Evolutionary conservation across 1,284 basidiomycete species (phyloP), one percentile per base, ranked within the genome.

Genomic region (Macrocystidia cucumis): DNA sequence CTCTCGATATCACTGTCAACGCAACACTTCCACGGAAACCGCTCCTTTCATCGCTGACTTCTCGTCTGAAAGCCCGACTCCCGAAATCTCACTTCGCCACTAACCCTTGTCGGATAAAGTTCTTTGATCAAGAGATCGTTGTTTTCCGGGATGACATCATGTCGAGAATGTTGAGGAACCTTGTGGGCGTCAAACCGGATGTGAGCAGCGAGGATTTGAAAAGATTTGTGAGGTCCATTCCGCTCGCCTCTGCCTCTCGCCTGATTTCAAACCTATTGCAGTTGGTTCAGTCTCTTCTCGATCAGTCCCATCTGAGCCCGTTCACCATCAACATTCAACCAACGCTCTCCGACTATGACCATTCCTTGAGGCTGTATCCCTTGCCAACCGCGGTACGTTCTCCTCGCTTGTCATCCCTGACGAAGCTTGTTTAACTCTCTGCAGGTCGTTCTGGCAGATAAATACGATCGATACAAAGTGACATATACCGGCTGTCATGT

Each of bases 401-500:
- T n/a, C n/a, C n/a, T n/a, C n/a, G n/a, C n/a, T n/a, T n/a, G n/a
- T 41, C 14, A 14, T 21, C 16, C 22, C 6, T 20, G 3, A n/a
- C 23, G 6, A 23, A 23, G 8, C 1, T n/a, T n/a, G n/a, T n/a
- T n/a, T n/a, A n/a, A 24, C 16, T 39, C 23, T 35, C 26, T 30
- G 8, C 49, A 95, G 91, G 68, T 97, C 14, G 73, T 98, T n/a
- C 70, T 99, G 8, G 96, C 96, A 1, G 96, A 99, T 62, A 91
- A 86, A 56, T 98, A 96, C 56, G 93, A 98, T 52, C 76, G 88
- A 23, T 99, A 90, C 57, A 91, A 96, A 50, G 70, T 98, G 46
- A 98, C 93, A 1, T 99, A 99, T 54, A 93, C 95, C 44, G 91
- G 91, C 4, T 98, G 96, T 52, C 95, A 98, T 59, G 96, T 98